These are phyloP conservation scores for Colletotrichum scovillei DNA, from an alignment of 2,329 filamentous ascomycete genomes.

Conservation along the genomic window DNA sequence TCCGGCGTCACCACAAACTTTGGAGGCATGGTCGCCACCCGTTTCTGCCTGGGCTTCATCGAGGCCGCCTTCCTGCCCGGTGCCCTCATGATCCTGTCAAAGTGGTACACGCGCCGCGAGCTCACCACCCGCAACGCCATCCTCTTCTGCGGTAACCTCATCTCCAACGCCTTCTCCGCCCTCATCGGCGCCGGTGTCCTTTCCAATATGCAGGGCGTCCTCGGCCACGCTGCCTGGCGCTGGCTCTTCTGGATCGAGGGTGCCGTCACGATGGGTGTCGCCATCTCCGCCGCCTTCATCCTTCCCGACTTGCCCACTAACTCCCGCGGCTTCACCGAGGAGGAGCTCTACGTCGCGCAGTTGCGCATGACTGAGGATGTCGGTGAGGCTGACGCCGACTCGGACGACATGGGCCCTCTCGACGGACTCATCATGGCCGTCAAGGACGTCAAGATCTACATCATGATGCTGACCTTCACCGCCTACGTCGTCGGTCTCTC, in stretches of 20 bases:
- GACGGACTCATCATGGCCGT: conserved; percentile 68
- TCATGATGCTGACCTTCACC: conserved; percentile 72
- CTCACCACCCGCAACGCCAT: conserved; percentile 66
- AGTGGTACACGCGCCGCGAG: conserved; percentile 74
- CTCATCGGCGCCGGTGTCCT: conserved; percentile 69
- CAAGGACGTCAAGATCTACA: conserved; percentile 71
- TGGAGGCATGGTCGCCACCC: conserved; percentile 63
- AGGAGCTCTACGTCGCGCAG: conserved; percentile 67
- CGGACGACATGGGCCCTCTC: conserved; percentile 59
- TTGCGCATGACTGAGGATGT: conserved; percentile 68
- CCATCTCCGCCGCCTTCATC: conserved; percentile 58
- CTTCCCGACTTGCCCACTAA: conserved; percentile 67
- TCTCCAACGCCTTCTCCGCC: conserved; percentile 70
- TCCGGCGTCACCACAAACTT: conserved; percentile 65
- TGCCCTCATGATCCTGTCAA: conserved; percentile 70
- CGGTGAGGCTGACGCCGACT: conserved; percentile 65
- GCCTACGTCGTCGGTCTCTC: conserved; percentile 69
- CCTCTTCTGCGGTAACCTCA: conserved; percentile 69
- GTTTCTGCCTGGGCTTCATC: conserved; percentile 71
- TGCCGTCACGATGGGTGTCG: conserved; percentile 60
- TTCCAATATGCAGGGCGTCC: conserved; percentile 66
- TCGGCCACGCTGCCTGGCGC: conserved; percentile 67
- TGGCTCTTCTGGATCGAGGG: conserved; percentile 74
- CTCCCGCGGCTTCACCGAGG: conserved; percentile 67
- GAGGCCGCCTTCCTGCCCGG: conserved; percentile 75